phyloP scores from a whole-genome alignment of 768 basidiomycete genomes.

The Imleria badia region DNA sequence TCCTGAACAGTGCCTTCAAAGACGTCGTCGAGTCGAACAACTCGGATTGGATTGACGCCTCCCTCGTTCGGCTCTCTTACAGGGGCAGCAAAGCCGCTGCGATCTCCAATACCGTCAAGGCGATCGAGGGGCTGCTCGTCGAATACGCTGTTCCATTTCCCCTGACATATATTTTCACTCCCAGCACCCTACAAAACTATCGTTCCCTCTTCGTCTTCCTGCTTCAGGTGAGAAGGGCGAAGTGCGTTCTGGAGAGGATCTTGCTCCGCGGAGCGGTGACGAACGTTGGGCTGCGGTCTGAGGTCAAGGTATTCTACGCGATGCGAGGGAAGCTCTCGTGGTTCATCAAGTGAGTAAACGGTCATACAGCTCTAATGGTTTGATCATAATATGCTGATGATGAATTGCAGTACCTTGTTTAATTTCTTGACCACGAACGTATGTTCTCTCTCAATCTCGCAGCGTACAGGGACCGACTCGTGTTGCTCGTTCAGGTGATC shows the following conservation, averaged over 20 bases:
- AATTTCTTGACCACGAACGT: constrained; percentile 77
- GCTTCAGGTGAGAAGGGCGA: constrained; percentile 72
- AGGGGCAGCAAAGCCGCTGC: constrained; percentile 47
- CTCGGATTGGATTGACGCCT: constrained; percentile 59
- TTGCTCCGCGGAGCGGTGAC: constrained; percentile 54
- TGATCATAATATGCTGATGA: not conserved
- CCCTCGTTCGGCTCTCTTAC: constrained; percentile 72
- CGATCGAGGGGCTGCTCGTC: constrained; percentile 63
- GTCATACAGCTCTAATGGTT: not conserved
- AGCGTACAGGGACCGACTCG: not conserved
- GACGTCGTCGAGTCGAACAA: constrained; percentile 58
- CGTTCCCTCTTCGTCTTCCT: constrained; percentile 69
- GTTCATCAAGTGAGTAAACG: constrained; percentile 74
- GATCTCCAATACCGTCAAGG: constrained; percentile 56
- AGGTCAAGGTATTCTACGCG: constrained; percentile 72
- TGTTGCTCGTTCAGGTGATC: constrained; percentile 51
- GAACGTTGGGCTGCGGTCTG: constrained; percentile 37
- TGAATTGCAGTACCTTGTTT: constrained; percentile 51
- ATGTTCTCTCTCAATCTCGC: constrained; percentile 16
- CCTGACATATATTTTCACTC: constrained; percentile 72
- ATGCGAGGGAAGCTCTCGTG: constrained; percentile 76
- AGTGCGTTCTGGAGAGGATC: constrained; percentile 67
- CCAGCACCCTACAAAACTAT: constrained; percentile 54
- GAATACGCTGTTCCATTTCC: constrained; percentile 85
- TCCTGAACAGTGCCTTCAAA: constrained; percentile 73